Evolutionary conservation across 2,329 filamentous ascomycete genomes (phyloP).

Genomic region (Beauveria brongniartii): DNA sequence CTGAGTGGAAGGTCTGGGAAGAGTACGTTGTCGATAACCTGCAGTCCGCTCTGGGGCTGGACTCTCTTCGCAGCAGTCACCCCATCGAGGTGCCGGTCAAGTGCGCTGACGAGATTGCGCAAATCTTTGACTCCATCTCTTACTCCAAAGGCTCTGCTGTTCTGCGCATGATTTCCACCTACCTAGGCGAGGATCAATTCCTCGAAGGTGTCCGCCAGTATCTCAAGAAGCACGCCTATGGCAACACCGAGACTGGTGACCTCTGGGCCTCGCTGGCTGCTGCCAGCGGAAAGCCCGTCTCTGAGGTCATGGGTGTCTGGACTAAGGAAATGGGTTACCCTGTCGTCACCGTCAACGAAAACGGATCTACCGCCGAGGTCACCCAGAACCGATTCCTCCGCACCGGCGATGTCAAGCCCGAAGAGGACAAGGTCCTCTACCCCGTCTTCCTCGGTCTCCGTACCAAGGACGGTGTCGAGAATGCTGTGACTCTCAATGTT

Average conservation of each 20-base stretch:
- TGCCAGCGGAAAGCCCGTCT: constrained; percentile 84
- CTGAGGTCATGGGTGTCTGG: constrained; percentile 90
- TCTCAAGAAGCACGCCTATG: constrained; percentile 93
- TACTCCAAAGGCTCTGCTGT: constrained; percentile 97
- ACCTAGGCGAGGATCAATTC: constrained; percentile 86
- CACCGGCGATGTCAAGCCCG: constrained; percentile 86
- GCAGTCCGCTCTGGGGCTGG: constrained; percentile 76
- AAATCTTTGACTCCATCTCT: constrained; percentile 96
- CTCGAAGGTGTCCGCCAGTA: constrained; percentile 86
- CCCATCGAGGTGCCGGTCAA: constrained; percentile 96
- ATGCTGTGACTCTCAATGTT: constrained; percentile 22
- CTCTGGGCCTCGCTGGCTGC: constrained; percentile 82
- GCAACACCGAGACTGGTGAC: constrained; percentile 86
- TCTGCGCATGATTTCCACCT: constrained; percentile 93
- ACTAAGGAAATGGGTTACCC: constrained; percentile 95
- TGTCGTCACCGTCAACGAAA: constrained; percentile 71
- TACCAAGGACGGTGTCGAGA: constrained; percentile 76
- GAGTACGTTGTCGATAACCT: constrained; percentile 89
- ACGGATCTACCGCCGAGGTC: constrained; percentile 65
- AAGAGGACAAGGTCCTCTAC: constrained; percentile 82
- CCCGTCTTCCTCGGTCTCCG: constrained; percentile 83
- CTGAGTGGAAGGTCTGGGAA: constrained; percentile 98
- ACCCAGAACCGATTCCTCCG: constrained; percentile 94
- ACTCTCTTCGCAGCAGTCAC: constrained; percentile 89
- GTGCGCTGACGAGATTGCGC: constrained; percentile 90